Evolutionary conservation across 2,329 filamentous ascomycete genomes (phyloP).

Genomic region (Fusarium beomiforme): DNA sequence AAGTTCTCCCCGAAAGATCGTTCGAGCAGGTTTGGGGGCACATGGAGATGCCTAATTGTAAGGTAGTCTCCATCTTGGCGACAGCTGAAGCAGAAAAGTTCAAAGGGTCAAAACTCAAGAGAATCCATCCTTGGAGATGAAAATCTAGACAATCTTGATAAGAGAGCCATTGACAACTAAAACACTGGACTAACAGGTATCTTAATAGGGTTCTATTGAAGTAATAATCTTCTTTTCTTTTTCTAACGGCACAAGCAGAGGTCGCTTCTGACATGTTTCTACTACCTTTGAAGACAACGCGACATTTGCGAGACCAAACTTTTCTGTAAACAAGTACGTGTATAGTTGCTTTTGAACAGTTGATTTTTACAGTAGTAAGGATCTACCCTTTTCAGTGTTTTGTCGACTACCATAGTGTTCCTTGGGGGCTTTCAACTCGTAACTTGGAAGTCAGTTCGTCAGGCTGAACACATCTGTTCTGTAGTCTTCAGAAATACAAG

Average conservation of each 20-base stretch:
- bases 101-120: not conserved
- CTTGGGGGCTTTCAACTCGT: too few relatives aligned
- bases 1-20: not conserved
- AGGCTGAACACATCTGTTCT: too few relatives aligned
- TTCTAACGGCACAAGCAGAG: not conserved
- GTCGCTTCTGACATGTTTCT: not conserved
- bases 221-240: not conserved
- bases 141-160: not conserved
- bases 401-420: too few relatives aligned
- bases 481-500: too few relatives aligned
- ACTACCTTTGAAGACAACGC: not conserved
- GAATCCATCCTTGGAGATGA: not conserved
- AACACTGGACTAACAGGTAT: not conserved
- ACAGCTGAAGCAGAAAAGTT: not conserved
- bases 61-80: not conserved
- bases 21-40: constrained; percentile 1
- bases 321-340: not conserved
- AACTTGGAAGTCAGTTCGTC: too few relatives aligned
- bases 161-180: not conserved
- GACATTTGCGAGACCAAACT: not conserved
- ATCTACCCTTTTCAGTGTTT: not conserved
- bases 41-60: too few relatives aligned
- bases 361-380: not conserved
- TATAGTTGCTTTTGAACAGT: not conserved
- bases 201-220: too few relatives aligned